Conservation (phyloP, 2,329 filamentous ascomycete genomes). For the Orbilia ellipsospora region DNA sequence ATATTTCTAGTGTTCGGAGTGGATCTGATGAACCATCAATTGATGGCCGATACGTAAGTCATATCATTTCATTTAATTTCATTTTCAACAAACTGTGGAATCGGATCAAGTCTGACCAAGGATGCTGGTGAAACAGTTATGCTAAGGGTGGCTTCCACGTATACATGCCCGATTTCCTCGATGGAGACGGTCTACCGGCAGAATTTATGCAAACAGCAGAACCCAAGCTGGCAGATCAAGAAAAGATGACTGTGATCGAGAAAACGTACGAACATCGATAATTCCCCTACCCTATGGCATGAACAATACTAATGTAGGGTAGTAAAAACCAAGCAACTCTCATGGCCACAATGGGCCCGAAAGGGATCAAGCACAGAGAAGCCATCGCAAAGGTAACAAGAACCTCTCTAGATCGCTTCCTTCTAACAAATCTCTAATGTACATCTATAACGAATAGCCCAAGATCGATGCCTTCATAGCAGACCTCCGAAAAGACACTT, state of each 20-base stretch:
- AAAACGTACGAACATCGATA: conserved; percentile 47
- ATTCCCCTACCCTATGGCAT: no score
- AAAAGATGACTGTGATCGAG: conserved; percentile 36
- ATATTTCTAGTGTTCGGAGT: conserved; percentile 42
- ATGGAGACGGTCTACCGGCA: conserved; percentile 36
- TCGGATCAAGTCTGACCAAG: no score
- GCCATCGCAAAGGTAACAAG: conserved; percentile 40
- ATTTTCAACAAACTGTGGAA: no score
- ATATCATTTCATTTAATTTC: not conserved
- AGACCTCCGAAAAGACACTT: conserved; percentile 26
- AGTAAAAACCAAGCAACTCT: conserved; percentile 38
- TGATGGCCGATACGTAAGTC: conserved; percentile 47
- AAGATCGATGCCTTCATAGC: conserved; percentile 44
- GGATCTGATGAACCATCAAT: conserved; percentile 41
- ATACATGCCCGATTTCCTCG: conserved; percentile 44
- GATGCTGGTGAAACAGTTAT: conserved; percentile 13
- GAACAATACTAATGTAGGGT: no score
- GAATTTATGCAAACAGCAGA: conserved; percentile 41
- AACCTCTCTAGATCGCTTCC: not conserved
- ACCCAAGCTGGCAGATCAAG: conserved; percentile 38
- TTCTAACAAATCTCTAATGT: not conserved
- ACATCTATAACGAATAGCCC: conserved; percentile 10
- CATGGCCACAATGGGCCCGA: conserved; percentile 35
- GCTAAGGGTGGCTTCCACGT: conserved; percentile 48
- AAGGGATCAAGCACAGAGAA: conserved; percentile 42